phyloP scores from a whole-genome alignment of 2,329 filamentous ascomycete genomes.

The Canariomyces notabilis region DNA sequence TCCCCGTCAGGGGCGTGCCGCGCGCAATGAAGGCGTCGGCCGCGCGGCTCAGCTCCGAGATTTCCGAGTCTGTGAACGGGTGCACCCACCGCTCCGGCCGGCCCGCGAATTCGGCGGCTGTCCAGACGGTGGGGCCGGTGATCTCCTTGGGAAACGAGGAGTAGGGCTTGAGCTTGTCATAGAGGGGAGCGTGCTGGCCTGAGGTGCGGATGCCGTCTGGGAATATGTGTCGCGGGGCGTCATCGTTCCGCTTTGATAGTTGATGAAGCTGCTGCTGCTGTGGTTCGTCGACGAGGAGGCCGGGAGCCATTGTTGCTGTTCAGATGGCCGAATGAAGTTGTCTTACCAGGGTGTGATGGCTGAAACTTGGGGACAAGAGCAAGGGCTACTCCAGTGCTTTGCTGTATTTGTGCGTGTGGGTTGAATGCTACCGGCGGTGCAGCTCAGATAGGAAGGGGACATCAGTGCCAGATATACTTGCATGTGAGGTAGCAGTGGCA shows the following conservation, averaged over 20 bases:
- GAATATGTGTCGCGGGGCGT: conserved; percentile 36
- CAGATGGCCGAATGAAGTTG: not conserved
- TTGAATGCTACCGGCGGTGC: too few relatives aligned
- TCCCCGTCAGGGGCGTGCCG: conserved; percentile 64
- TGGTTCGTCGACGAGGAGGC: conserved; percentile 23
- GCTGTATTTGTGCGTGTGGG: too few relatives aligned
- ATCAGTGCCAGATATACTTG: too few relatives aligned
- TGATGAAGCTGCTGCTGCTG: not conserved
- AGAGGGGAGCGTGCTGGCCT: conserved; percentile 67
- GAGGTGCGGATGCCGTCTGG: conserved; percentile 49
- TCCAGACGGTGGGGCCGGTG: conserved; percentile 68
- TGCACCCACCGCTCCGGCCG: conserved; percentile 69
- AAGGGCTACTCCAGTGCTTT: not conserved
- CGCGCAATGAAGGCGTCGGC: conserved; percentile 65
- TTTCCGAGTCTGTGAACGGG: conserved; percentile 59
- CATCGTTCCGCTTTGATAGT: conserved; percentile 25
- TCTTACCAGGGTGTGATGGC: not conserved
- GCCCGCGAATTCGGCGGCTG: conserved; percentile 56
- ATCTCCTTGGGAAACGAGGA: conserved; percentile 66
- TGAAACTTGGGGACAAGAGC: not conserved
- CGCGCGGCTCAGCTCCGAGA: conserved; percentile 60
- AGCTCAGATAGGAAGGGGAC: too few relatives aligned
- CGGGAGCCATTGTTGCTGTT: conserved; percentile 24
- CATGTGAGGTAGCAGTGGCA: too few relatives aligned
- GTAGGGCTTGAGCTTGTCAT: conserved; percentile 61